These are phyloP conservation scores for Carpinus fangiana DNA, from an alignment of 306 rosid genomes.

Conservation along the genomic window DNA sequence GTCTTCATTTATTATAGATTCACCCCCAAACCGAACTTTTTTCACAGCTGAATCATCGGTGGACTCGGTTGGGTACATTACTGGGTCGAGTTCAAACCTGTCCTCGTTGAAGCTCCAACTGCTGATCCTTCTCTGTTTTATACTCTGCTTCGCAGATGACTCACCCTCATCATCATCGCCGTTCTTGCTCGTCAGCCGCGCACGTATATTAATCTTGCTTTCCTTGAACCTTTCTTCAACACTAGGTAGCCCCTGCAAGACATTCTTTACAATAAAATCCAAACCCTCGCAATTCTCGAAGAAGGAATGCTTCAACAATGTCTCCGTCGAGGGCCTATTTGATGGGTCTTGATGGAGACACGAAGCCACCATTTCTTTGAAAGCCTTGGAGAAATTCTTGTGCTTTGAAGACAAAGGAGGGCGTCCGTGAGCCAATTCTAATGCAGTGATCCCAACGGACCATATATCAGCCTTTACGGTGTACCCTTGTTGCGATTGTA, in stretches of 20 bases:
- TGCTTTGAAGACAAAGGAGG: constrained; percentile 49
- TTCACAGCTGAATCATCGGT: too few relatives aligned
- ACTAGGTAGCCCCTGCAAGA: constrained; percentile 49
- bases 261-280: constrained; percentile 44
- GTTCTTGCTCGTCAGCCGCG: background rate
- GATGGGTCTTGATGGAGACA: constrained; percentile 67
- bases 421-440: constrained; percentile 67
- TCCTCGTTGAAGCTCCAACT: constrained; percentile 78
- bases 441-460: constrained; percentile 67
- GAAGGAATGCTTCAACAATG: constrained; percentile 51
- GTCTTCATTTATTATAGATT: constrained; percentile 19
- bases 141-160: background rate
- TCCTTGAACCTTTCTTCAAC: constrained; percentile 57
- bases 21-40: constrained; percentile 5
- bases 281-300: constrained; percentile 46
- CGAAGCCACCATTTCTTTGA: constrained; percentile 63
- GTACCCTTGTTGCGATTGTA: constrained; percentile 36
- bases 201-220: constrained; percentile 10
- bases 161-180: background rate
- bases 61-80: constrained; percentile 34
- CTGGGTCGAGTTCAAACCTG: constrained; percentile 50
- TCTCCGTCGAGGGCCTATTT: constrained; percentile 53
- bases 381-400: constrained; percentile 52
- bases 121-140: constrained; percentile 47
- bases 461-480: constrained; percentile 52